Percentiles rank a stretch among this genome's conserved stretches.
These are phyloP conservation scores for Ganoderma leucocontextum DNA, from an alignment of 1,284 basidiomycete species.

Conservation along the genomic window DNA sequence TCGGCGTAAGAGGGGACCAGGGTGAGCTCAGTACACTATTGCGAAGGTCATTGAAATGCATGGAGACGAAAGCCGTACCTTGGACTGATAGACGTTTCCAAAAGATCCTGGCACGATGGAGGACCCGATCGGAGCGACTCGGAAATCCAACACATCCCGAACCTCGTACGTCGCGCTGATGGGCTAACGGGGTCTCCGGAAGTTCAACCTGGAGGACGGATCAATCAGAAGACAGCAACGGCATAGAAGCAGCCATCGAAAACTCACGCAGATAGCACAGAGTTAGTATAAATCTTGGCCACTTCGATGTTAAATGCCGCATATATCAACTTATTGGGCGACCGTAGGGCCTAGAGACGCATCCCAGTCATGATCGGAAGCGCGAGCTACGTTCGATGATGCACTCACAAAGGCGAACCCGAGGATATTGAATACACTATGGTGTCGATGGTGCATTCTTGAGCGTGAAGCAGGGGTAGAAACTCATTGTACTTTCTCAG, in stretches of 20 bases:
- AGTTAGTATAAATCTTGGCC: conserved; percentile 2
- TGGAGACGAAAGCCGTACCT: not conserved
- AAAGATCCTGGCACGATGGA: not conserved
- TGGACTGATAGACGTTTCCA: not conserved
- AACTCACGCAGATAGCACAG: not conserved
- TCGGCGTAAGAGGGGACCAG: not conserved
- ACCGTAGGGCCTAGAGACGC: not conserved
- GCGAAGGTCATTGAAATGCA: no score
- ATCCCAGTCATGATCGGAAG: not conserved
- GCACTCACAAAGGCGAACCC: not conserved
- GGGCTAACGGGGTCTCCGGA: not conserved
- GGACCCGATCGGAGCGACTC: not conserved
- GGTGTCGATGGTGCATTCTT: not conserved
- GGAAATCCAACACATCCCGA: not conserved
- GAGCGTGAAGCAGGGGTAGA: not conserved
- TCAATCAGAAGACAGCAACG: not conserved
- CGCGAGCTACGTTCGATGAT: not conserved
- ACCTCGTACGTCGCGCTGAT: not conserved
- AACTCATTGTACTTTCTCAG: not conserved
- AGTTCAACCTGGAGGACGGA: not conserved
- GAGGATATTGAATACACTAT: not conserved
- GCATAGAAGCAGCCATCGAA: not conserved
- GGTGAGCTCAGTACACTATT: no score
- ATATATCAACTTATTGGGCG: not conserved
- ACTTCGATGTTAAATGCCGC: conserved; percentile 1